Conservation (phyloP, 2,329 filamentous ascomycete genomes). For the Clarireedia monteithiana region DNA sequence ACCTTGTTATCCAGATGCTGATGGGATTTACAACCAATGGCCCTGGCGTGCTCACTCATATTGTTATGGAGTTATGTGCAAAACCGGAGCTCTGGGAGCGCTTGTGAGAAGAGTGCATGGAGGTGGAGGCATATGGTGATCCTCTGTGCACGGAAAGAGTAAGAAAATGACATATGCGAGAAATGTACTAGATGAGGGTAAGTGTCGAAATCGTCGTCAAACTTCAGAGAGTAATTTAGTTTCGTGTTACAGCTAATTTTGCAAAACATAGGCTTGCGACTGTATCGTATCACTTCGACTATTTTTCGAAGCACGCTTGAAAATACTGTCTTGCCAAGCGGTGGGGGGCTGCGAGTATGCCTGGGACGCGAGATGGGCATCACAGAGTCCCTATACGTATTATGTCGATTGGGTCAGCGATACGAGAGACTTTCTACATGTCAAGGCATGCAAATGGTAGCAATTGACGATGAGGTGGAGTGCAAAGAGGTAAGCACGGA, state of each 20-base stretch:
- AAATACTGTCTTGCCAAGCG: conserved; percentile 22
- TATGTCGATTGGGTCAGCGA: not conserved
- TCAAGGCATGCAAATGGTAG: no score
- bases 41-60: not conserved
- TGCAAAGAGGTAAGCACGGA: no score
- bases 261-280: not conserved
- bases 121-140: not conserved
- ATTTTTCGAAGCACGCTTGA: conserved; percentile 6
- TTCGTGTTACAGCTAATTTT: not conserved
- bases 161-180: not conserved
- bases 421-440: not conserved
- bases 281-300: not conserved
- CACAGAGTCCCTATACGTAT: not conserved
- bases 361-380: not conserved
- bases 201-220: no score
- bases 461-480: no score
- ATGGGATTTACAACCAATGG: not conserved
- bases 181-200: not conserved
- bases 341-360: conserved; percentile 18
- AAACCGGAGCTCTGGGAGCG: not conserved
- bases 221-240: not conserved
- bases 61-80: not conserved
- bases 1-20: not conserved
- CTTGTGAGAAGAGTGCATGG: not conserved
- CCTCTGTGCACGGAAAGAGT: not conserved